These are phyloP conservation scores for Leucaena leucocephala DNA, from an alignment of 306 rosid genomes.

Conservation along the genomic window DNA sequence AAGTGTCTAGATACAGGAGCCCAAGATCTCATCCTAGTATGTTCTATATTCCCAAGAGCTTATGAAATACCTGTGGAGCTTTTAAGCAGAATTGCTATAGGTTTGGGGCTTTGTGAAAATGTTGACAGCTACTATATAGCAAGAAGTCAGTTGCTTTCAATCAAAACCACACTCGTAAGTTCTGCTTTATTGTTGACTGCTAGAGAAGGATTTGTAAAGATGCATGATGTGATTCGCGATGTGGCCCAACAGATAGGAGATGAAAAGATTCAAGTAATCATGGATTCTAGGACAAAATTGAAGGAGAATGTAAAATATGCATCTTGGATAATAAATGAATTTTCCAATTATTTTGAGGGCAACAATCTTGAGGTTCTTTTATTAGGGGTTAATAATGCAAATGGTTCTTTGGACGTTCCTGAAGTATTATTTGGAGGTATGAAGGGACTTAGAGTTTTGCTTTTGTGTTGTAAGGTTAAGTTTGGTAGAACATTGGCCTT, in stretches of 20 bases:
- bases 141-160: not conserved
- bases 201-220: not conserved
- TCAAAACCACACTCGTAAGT: not conserved
- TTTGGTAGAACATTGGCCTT: not conserved
- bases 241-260: not conserved
- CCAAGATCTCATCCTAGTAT: slow-evolving; percentile 1
- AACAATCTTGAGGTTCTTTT: not conserved
- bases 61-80: not conserved
- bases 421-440: not conserved
- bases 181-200: not conserved
- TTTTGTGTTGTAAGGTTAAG: not conserved
- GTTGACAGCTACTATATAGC: not conserved
- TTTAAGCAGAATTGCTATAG: not conserved
- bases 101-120: not conserved
- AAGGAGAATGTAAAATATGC: not conserved
- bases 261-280: not conserved
- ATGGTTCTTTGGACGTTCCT: not conserved
- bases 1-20: slow-evolving; percentile 3
- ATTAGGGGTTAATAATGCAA: not conserved
- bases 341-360: not conserved
- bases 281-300: not conserved
- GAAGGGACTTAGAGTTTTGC: not conserved
- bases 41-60: not conserved
- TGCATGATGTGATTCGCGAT: not conserved
- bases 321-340: not conserved